These are phyloP conservation scores for Cyberlindnera americana DNA, from an alignment of 805 yeast genomes.

Conservation along the genomic window DNA sequence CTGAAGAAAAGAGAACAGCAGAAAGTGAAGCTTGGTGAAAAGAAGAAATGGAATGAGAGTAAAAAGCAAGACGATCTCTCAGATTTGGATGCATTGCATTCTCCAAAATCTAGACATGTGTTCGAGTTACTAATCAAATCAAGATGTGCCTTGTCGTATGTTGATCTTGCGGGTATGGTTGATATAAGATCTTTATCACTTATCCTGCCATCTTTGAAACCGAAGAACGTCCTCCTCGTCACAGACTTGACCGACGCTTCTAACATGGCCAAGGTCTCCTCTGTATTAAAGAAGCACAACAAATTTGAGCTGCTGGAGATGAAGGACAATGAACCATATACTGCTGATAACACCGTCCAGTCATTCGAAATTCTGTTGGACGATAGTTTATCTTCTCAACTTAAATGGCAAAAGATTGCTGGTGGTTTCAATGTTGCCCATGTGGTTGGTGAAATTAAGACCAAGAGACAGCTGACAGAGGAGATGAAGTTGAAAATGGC, in stretches of 20 bases:
- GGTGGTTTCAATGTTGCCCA: slow-evolving; percentile 83
- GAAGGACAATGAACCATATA: slow-evolving; percentile 37
- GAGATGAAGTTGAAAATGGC: slow-evolving; percentile 7
- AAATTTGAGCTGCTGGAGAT: slow-evolving; percentile 32
- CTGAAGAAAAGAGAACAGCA: slow-evolving; percentile 27
- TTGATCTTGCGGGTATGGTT: slow-evolving; percentile 81
- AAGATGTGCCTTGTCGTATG: slow-evolving; percentile 67
- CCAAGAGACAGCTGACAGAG: slow-evolving; percentile 22
- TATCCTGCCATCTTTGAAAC: slow-evolving; percentile 75
- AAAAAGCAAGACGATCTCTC: slow-evolving; percentile 49
- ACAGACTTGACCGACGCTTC: slow-evolving; percentile 38
- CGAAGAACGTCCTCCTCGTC: slow-evolving; percentile 62
- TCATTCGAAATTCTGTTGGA: slow-evolving; percentile 66
- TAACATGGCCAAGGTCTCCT: slow-evolving; percentile 13
- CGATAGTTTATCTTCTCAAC: slow-evolving; percentile 51
- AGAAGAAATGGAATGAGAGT: slow-evolving; percentile 34
- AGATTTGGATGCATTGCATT: slow-evolving; percentile 46
- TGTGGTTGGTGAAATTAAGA: slow-evolving; percentile 60
- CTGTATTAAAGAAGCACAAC: slow-evolving; percentile 24
- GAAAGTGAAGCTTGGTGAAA: slow-evolving; percentile 31
- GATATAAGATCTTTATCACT: slow-evolving; percentile 79
- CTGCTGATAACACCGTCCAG: slow-evolving; percentile 51
- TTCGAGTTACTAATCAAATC: slow-evolving; percentile 39
- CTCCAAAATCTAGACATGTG: slow-evolving; percentile 46
- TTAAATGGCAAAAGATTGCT: slow-evolving; percentile 81